These are phyloP conservation scores for Oryza rufipogon DNA, from an alignment of 176 grass and related monocot genomes.

Conservation along the genomic window DNA sequence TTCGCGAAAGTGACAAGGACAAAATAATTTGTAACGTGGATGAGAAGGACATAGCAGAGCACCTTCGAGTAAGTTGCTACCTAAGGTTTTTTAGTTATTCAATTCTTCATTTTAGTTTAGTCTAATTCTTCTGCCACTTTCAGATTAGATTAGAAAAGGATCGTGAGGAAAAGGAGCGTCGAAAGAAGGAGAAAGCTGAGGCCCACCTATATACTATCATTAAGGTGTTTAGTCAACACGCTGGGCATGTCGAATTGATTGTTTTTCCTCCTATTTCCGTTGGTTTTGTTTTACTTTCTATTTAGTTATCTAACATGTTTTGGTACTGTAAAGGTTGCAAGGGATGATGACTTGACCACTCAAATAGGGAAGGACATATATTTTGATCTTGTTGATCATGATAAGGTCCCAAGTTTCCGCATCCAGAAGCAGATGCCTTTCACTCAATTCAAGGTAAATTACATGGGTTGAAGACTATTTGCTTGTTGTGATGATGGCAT, in stretches of 20 bases:
- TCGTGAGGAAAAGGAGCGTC: slow-evolving; percentile 91
- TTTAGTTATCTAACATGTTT: slow-evolving; percentile 22
- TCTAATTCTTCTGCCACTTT: slow-evolving; percentile 40
- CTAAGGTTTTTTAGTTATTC: slow-evolving; percentile 17
- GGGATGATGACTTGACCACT: slow-evolving; percentile 74
- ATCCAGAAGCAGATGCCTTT: slow-evolving; percentile 94
- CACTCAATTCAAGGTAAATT: slow-evolving; percentile 82
- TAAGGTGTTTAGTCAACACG: slow-evolving; percentile 67
- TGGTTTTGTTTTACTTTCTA: slow-evolving; percentile 31
- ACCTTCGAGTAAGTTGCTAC: slow-evolving; percentile 76
- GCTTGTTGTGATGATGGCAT: slow-evolving; percentile 12
- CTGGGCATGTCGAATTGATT: slow-evolving; percentile 8
- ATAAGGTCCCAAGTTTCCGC: slow-evolving; percentile 94
- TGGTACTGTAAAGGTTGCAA: slow-evolving; percentile 69
- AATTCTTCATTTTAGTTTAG: slow-evolving; percentile 21
- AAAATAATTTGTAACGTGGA: slow-evolving; percentile 99
- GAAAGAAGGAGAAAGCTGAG: slow-evolving; percentile 99
- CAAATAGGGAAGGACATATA: slow-evolving; percentile 98
- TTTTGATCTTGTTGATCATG: slow-evolving; percentile 99
- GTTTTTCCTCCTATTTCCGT: not conserved
- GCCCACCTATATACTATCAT: slow-evolving; percentile 98
- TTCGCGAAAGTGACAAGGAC: slow-evolving; percentile 96
- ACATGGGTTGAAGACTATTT: slow-evolving; percentile 6
- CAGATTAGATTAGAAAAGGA: slow-evolving; percentile 98
- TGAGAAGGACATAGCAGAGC: slow-evolving; percentile 95